A percentile compares a stretch with the other conserved stretches of the same genome.
phyloP scores from a whole-genome alignment of 768 basidiomycete species.

The Mrakia frigida region DNA sequence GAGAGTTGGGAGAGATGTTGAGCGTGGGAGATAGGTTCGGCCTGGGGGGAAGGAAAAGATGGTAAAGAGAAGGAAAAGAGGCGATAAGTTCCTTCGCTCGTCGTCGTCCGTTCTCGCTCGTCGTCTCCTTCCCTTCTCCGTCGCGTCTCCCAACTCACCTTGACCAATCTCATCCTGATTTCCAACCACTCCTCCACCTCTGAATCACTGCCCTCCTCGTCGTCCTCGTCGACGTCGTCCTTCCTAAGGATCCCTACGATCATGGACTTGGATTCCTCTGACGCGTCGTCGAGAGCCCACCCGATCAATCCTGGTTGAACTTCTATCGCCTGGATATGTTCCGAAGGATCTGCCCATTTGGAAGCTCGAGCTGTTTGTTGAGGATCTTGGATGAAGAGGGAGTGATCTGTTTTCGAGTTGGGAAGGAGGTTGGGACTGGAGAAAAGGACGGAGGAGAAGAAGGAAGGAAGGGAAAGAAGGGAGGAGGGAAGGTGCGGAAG shows the following conservation, averaged over 20 bases:
- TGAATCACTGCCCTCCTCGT: constrained; percentile 13
- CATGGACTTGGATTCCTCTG: constrained; percentile 10
- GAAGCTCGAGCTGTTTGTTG: constrained; percentile 19
- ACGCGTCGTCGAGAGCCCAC: constrained; percentile 31
- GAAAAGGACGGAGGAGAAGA: not conserved
- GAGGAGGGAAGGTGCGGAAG: not conserved
- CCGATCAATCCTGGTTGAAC: constrained; percentile 24
- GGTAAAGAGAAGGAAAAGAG: not conserved
- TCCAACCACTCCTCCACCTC: constrained; percentile 31
- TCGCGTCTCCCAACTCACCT: constrained; percentile 6
- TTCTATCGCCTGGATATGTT: constrained; percentile 12
- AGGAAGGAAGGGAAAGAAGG: no score
- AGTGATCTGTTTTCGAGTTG: constrained; percentile 17
- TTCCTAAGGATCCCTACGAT: constrained; percentile 22
- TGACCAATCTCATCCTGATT: constrained; percentile 19
- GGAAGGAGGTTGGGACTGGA: constrained; percentile 22
- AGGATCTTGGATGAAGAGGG: constrained; percentile 18
- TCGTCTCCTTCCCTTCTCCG: no score
- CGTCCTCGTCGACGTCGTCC: constrained; percentile 23
- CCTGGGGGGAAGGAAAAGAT: not conserved
- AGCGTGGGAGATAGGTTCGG: constrained; percentile 25
- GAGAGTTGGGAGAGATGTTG: constrained; percentile 17
- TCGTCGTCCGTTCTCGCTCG: not conserved
- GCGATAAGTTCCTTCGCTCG: not conserved
- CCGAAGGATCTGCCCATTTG: not conserved